These are phyloP conservation scores for Saccharomycopsis sp. DNA, from an alignment of 805 yeast species.

Conservation along the genomic window DNA sequence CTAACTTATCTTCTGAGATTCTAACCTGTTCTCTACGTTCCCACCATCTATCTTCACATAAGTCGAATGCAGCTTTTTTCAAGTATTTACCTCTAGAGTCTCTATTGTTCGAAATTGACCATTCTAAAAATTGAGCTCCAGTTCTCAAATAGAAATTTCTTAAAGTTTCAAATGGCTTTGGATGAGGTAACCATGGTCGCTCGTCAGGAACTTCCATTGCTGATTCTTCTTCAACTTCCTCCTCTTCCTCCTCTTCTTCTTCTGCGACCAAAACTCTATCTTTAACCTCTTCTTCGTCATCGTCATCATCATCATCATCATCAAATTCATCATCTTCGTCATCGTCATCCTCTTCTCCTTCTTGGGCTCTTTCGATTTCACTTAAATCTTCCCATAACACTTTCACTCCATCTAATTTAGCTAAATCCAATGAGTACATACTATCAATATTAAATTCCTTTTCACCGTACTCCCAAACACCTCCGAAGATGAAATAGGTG, in stretches of 20 bases:
- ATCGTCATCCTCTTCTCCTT: constrained; percentile 53
- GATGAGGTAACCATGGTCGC: constrained; percentile 96
- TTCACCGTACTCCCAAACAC: constrained; percentile 85
- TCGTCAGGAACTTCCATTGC: constrained; percentile 78
- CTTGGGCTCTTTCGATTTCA: constrained; percentile 42
- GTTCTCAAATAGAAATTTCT: constrained; percentile 82
- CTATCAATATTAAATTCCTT: constrained; percentile 80
- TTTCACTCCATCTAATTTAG: constrained; percentile 79
- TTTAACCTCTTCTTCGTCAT: constrained; percentile 35
- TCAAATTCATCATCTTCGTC: constrained; percentile 60
- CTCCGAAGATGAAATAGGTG: constrained; percentile 77
- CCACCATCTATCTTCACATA: constrained; percentile 97
- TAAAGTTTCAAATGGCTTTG: constrained; percentile 82
- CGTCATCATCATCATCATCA: constrained; percentile 65
- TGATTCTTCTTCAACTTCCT: constrained; percentile 50
- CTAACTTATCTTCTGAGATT: constrained; percentile 79
- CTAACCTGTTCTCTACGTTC: constrained; percentile 93
- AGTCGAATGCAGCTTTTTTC: constrained; percentile 81
- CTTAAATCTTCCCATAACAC: constrained; percentile 84
- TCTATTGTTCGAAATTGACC: constrained; percentile 85
- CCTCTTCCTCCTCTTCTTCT: constrained; percentile 63
- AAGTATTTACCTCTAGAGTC: constrained; percentile 85
- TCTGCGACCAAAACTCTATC: constrained; percentile 38
- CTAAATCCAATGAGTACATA: constrained; percentile 78
- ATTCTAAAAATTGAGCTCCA: constrained; percentile 79